Base-by-base conservation (phyloP, 768 basidiomycete species). In the Sarcodon aspratus region DNA sequence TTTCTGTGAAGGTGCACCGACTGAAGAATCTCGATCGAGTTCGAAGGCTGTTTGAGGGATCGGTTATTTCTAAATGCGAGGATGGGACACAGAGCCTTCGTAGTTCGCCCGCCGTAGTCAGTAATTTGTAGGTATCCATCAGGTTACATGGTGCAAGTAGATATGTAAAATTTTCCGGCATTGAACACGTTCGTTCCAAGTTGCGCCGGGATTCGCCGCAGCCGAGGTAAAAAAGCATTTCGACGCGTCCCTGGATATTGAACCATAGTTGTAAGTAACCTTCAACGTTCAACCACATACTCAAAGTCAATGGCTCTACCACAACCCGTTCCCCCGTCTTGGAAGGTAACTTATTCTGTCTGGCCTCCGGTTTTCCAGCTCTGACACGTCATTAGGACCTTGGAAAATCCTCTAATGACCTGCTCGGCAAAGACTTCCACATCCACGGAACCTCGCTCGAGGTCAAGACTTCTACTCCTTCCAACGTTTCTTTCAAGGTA, bases 391-490 rank as follows among this genome's bases (percentile, higher is more conserved):
- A 1, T 38, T 57, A 92, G 89, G 89, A 92, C 68, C 83, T 92
- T 58, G 95, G 95, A 69, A 98, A 97, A 80, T 93, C 92, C 57
- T 90, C 92, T 69, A 89, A 82, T 61, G 95, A 98, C 79, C 71
- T 98, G 54, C 76, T 99, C 59, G 74, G 75, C 65, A 92, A 85
- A 75, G 96, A 99, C 75, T 98, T 81, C 75, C 82, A 79, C 59
- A 84, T 90, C 79, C 64, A 71, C 47, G 79, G 79, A 33, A 76
- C 73, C 50, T 66, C 73, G 49, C 77, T 92, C 49, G 89, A 92
- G 68, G 82, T 91, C 61, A 93, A 92, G 74, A 93, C 89, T 50
- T 78, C 82, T 63, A 86, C 90, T 0, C 85, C 89, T 33, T 90
- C 88, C 62, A 79, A 82, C 62, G 91, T 96, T 58, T 73, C 82